Evolutionary conservation across 2,329 filamentous ascomycete species (phyloP).

Genomic region (Leptosphaerulina australis): DNA sequence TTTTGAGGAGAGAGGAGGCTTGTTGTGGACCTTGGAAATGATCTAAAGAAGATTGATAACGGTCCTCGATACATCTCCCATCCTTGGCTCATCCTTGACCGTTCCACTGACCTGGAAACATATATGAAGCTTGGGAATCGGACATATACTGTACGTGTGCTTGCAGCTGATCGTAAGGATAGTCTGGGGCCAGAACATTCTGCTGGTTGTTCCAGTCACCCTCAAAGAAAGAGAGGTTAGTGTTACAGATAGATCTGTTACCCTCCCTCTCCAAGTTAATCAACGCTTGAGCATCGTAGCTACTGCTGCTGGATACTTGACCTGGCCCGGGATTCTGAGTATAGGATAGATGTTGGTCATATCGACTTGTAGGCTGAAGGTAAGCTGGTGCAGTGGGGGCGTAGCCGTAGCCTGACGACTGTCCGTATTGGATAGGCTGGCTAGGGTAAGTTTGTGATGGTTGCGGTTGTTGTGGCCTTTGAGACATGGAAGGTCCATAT

Average conservation of each 20-base stretch:
- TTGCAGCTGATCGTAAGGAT: background rate
- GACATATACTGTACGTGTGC: background rate
- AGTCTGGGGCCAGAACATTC: background rate
- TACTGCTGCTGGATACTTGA: background rate
- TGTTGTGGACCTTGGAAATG: too few species aligned
- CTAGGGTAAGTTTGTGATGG: conserved; percentile 1
- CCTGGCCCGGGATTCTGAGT: conserved; percentile 1
- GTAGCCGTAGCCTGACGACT: conserved; percentile 1
- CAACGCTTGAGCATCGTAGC: conserved; percentile 3
- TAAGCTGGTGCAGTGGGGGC: background rate
- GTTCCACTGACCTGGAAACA: background rate
- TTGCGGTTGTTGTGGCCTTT: conserved; percentile 5
- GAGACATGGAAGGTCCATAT: background rate
- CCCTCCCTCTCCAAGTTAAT: conserved; percentile 5
- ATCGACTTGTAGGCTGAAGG: conserved; percentile 1
- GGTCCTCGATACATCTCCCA: background rate
- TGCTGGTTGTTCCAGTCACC: background rate
- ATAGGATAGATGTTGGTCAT: background rate
- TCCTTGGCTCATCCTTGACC: background rate
- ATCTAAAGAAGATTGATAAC: background rate
- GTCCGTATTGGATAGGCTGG: background rate
- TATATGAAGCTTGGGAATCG: background rate
- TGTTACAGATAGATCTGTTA: background rate
- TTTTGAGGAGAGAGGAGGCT: too few species aligned
- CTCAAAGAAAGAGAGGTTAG: background rate